Base-by-base conservation (phyloP, 2,329 filamentous ascomycete species). In the Penicillium olsonii region DNA sequence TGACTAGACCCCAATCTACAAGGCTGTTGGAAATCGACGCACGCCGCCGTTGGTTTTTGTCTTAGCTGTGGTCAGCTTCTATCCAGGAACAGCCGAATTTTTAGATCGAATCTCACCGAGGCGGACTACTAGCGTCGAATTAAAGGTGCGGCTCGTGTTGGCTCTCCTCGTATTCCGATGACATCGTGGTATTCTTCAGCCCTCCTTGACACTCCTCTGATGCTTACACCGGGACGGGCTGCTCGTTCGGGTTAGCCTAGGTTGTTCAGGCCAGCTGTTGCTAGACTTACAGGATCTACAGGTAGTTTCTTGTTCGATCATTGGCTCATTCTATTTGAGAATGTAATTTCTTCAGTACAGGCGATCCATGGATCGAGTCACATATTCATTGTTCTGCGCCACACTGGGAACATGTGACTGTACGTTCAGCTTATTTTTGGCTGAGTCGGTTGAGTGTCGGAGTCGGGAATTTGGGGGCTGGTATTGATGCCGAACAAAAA, bases 21-120 rank as follows among this genome's bases (percentile, higher is more conserved):
- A 17, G 15, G 4, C 18, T 20, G 18, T 39, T 34, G 4, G 20
- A 34, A 20, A 5, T 20, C 11, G 26, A 17, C 10, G 5, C 15
- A 24, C 27, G 29, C 38, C 38, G 45, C 27, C 35, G 45, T 35
- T 42, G 38, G 31, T 11, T 42, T n/a, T 10, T 37, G 45, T 37
- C 38, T 24, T n/a, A 18, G 17, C 12, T 35, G 14, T 18, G 3
- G 38, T 37, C 22, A 42, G 38, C 45, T 42, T 33, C 15, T 37
- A 38, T n/a, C 17, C 31, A 12, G n/a, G 37, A 29, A 24, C 42
- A 20, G 20, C 38, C n/a, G 9, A 4, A 24, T 10, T 17, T 29
- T 39, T 39, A 14, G 33, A 29, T 15, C 12, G 14, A n/a, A 45
- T 22, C 17, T 15, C 7, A 9, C 19, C 19, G 10, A 45, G 42